Base-by-base conservation (phyloP, 495 filamentous ascomycete genomes). In the Massariosphaeria phaeospora region DNA sequence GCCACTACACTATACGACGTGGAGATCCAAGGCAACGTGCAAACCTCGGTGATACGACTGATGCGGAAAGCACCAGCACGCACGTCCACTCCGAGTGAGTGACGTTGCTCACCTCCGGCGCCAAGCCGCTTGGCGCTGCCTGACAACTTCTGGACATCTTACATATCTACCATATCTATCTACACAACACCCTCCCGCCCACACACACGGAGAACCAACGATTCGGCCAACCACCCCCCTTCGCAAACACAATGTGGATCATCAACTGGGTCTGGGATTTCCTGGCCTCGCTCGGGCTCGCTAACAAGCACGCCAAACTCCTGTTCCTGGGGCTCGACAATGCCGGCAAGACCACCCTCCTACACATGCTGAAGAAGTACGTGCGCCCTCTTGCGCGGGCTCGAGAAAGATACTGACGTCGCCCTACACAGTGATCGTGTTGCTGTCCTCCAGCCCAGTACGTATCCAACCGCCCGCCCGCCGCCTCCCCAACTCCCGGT, bases 191-290 rank as follows among this genome's bases (percentile, higher is more conserved):
- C n/a, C n/a, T n/a, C n/a, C n/a, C n/a, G n/a, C n/a, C n/a, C n/a
- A 15, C 5, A 6, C 34, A 38, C 34, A 38, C 34, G 34, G 6
- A 12, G 12, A 7, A 43, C n/a, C 18, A 26, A 10, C 20, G 13
- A 11, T 48, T 12, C 7, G 3, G 8, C 9, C 45, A 10, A 18
- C 45, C n/a, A 5, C 9, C 6, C 27, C 15, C n/a, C 23, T 6
- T n/a, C 26, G 23, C 17, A 38, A 26, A 23, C 77, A 80, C 68
- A 55, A 96, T 97, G 91, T 96, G 88, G 90, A 85, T 97, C 68
- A 69, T 95, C 61, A 89, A 89, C 81, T 97, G 91, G 91, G 93
- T 96, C 74, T 96, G 83, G 77, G 91, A 97, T 76, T 73, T 95
- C 51, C 83, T 98, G 61, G 83, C 94, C 57, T 85, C 81, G 52